Conservation (phyloP, 192 early-diverging fungal genomes). For the Entophlyctis luteolus region DNA sequence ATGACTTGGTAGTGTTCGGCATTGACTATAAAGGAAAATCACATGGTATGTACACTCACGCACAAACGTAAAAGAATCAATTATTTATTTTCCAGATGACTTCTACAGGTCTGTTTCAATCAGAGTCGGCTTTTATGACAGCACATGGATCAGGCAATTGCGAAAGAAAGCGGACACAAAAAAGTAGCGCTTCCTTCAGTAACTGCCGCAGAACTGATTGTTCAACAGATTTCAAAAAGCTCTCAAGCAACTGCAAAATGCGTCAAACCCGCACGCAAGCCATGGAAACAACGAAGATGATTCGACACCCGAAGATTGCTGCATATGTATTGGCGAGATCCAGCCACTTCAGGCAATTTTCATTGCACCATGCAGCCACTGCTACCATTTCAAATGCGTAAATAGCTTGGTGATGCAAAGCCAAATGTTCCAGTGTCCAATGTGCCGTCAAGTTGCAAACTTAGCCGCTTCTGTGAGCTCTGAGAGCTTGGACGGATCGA, state of each 20-base stretch:
- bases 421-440: conserved; percentile 61
- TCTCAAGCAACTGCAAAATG: conserved; percentile 47
- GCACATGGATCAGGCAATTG: conserved; percentile 46
- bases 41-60: no score
- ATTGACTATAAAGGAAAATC: conserved; percentile 58
- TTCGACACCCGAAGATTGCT: conserved; percentile 49
- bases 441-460: conserved; percentile 63
- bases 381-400: conserved; percentile 64
- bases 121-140: conserved; percentile 47
- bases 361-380: conserved; percentile 60
- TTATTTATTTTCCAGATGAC: no score
- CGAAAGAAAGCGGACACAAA: conserved; percentile 51
- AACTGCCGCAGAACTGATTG: not conserved
- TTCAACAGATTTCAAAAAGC: conserved; percentile 43
- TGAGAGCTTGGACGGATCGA: conserved; percentile 42
- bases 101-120: conserved; percentile 49
- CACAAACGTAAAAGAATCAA: not conserved
- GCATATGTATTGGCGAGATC: conserved; percentile 55
- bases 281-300: conserved; percentile 33
- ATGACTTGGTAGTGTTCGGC: conserved; percentile 56
- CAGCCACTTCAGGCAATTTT: conserved; percentile 60
- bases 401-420: conserved; percentile 40
- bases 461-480: conserved; percentile 50
- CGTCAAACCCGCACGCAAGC: conserved; percentile 48
- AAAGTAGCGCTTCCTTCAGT: conserved; percentile 34